Evolutionary conservation across 2,329 filamentous ascomycete genomes (phyloP).

Genomic region (Aspergillus pseudoterreus): DNA sequence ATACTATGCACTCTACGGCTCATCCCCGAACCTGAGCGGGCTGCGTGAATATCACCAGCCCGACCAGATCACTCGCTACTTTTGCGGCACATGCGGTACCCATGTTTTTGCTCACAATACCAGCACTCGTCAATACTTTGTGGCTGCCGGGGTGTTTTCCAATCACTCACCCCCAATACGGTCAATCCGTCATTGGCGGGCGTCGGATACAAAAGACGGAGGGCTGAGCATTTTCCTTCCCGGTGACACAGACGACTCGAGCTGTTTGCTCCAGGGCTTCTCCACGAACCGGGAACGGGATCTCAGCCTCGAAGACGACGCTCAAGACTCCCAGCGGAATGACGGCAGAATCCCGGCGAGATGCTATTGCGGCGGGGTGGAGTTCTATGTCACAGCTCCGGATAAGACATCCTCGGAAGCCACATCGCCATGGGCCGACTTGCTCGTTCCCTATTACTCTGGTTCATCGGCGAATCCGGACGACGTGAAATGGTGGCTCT

Average conservation of each 20-base stretch:
- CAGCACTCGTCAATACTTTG: constrained; percentile 24
- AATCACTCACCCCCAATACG: constrained; percentile 16
- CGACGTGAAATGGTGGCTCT: constrained; percentile 60
- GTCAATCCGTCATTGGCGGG: constrained; percentile 26
- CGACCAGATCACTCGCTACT: constrained; percentile 41
- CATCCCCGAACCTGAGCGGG: constrained; percentile 29
- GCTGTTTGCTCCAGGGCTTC: constrained; percentile 19
- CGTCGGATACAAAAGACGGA: constrained; percentile 25
- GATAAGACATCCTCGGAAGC: constrained; percentile 43
- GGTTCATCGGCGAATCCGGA: constrained; percentile 42
- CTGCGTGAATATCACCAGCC: constrained; percentile 46
- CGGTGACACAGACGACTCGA: constrained; percentile 10
- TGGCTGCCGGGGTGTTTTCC: constrained; percentile 31
- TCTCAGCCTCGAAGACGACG: not conserved
- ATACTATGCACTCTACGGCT: constrained; percentile 39
- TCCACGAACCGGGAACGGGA: constrained; percentile 2
- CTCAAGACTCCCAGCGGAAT: constrained; percentile 1
- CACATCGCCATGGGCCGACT: constrained; percentile 51
- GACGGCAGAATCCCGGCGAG: constrained; percentile 37
- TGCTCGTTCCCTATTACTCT: constrained; percentile 48
- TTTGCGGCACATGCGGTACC: constrained; percentile 51
- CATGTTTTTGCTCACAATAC: constrained; percentile 35
- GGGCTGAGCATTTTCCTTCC: constrained; percentile 26
- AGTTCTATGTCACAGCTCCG: constrained; percentile 57
- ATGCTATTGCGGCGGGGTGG: constrained; percentile 55